Evolutionary conservation across 495 filamentous ascomycete genomes (phyloP).

Genomic region (Trichoderma gamsii): DNA sequence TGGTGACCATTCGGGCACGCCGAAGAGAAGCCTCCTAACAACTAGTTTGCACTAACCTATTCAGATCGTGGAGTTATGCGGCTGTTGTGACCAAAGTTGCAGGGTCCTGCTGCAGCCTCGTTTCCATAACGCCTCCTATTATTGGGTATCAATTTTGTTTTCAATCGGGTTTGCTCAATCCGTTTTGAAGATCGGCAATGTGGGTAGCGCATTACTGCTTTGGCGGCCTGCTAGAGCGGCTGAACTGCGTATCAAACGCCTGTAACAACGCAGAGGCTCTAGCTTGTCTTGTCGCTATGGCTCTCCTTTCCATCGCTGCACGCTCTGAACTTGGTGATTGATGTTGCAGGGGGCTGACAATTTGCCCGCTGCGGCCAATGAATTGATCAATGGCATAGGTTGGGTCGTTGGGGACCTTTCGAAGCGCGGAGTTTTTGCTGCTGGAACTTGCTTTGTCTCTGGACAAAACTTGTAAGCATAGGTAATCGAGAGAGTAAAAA

Average conservation of each 20-base stretch:
- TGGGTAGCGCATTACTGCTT: not conserved
- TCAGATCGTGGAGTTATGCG: not conserved
- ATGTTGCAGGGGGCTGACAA: not conserved
- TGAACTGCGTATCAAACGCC: not conserved
- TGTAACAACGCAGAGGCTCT: not conserved
- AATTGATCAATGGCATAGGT: not conserved
- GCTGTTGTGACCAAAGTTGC: not conserved
- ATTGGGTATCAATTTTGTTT: too few relatives aligned
- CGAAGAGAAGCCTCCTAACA: too few relatives aligned
- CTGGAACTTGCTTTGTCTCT: not conserved
- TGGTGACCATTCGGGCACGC: too few relatives aligned
- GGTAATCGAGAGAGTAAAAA: not conserved
- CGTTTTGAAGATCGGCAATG: not conserved
- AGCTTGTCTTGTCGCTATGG: not conserved
- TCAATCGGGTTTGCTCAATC: not conserved
- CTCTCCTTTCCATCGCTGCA: not conserved
- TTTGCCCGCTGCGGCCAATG: not conserved
- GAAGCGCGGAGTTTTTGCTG: not conserved
- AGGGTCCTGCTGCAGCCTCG: not conserved
- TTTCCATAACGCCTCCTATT: not conserved
- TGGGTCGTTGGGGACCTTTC: not conserved
- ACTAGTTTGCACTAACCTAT: not conserved
- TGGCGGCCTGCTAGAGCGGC: not conserved
- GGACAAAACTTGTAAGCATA: not conserved
- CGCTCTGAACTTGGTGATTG: not conserved